These are phyloP conservation scores for Iberis pinnata DNA, from an alignment of 345 rosid species.

Conservation along the genomic window DNA sequence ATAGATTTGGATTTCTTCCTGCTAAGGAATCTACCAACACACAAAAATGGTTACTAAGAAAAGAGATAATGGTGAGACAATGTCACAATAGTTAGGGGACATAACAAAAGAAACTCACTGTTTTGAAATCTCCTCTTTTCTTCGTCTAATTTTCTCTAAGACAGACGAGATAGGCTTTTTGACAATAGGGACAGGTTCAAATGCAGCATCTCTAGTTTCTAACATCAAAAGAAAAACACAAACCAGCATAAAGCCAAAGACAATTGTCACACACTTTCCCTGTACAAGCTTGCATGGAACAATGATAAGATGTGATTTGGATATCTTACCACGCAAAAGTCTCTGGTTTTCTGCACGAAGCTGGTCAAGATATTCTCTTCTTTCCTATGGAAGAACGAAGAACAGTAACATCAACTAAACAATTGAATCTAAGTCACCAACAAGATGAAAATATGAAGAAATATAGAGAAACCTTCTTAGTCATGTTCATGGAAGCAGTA, in stretches of 20 bases:
- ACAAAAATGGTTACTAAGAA: neutral
- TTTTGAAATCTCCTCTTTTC: constrained; percentile 67
- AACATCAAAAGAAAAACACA: constrained; percentile 10
- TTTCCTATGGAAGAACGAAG: constrained; percentile 41
- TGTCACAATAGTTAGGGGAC: neutral
- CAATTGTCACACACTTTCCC: neutral
- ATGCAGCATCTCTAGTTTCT: constrained; percentile 78
- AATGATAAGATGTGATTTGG: neutral
- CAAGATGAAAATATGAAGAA: neutral
- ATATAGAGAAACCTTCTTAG: constrained; percentile 38
- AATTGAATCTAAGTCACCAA: neutral
- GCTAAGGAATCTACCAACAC: constrained; percentile 36
- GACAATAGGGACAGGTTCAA: constrained; percentile 57
- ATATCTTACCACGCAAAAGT: constrained; percentile 57
- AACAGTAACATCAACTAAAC: neutral
- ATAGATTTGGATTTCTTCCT: constrained; percentile 24
- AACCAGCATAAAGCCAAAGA: constrained; percentile 1
- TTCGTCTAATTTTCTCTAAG: constrained; percentile 71
- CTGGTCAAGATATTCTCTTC: constrained; percentile 53
- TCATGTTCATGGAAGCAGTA: constrained; percentile 37
- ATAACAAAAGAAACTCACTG: constrained; percentile 46
- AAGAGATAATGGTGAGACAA: neutral
- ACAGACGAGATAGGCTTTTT: constrained; percentile 71
- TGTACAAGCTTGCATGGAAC: neutral
- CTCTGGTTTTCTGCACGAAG: constrained; percentile 81